These are phyloP conservation scores for Parathielavia hyrcaniae DNA, from an alignment of 495 filamentous ascomycete genomes.

Conservation along the genomic window DNA sequence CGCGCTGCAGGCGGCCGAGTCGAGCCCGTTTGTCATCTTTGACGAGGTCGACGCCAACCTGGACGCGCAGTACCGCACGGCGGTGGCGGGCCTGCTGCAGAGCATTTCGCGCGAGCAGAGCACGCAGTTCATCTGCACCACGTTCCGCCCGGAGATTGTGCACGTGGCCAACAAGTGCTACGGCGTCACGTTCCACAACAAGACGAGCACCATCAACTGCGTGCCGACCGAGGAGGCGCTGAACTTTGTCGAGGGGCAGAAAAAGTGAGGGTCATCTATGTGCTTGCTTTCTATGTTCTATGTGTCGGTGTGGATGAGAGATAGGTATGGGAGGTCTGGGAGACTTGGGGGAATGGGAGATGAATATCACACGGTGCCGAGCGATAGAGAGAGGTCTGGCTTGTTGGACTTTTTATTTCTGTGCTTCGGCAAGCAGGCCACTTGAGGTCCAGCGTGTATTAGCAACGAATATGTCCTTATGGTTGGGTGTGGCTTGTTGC, in stretches of 20 bases:
- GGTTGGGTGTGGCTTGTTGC: background rate
- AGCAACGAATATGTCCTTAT: background rate
- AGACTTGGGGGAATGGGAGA: background rate
- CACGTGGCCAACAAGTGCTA: conserved; percentile 96
- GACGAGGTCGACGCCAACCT: conserved; percentile 99
- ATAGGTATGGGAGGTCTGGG: background rate
- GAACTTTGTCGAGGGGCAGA: conserved; percentile 80
- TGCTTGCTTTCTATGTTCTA: background rate
- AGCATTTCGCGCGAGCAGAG: conserved; percentile 58
- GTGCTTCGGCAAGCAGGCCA: background rate
- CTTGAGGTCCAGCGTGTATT: background rate
- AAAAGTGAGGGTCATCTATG: conserved; percentile 16
- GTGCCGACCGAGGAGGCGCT: conserved; percentile 82
- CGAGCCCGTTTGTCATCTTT: conserved; percentile 97
- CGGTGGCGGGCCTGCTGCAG: conserved; percentile 80
- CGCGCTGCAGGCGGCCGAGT: conserved; percentile 96
- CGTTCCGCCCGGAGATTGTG: conserved; percentile 95
- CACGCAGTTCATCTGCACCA: conserved; percentile 78
- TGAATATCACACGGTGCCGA: background rate
- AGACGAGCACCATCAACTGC: conserved; percentile 86
- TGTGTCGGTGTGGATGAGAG: background rate
- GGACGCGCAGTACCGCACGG: conserved; percentile 93
- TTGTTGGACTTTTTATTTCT: background rate
- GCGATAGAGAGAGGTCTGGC: background rate
- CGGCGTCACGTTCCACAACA: conserved; percentile 87